Percentiles rank a stretch among this genome's conserved stretches.
These are phyloP conservation scores for Fusarium continuum DNA, from an alignment of 2,329 filamentous ascomycete species.

Conservation along the genomic window DNA sequence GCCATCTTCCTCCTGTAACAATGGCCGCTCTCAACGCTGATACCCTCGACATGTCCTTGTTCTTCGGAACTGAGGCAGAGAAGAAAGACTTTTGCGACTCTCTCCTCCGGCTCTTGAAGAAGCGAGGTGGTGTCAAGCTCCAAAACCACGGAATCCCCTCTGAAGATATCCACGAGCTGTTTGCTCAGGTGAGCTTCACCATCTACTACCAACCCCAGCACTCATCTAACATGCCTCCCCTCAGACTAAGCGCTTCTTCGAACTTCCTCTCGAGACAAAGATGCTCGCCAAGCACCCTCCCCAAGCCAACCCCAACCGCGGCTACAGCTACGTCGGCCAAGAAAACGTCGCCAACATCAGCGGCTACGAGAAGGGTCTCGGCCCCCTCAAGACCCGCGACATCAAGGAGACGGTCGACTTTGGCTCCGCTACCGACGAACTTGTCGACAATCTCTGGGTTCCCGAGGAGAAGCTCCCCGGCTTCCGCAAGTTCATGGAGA, in stretches of 20 bases:
- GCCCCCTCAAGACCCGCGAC: conserved; percentile 65
- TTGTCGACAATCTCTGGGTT: conserved; percentile 45
- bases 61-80: conserved; percentile 40
- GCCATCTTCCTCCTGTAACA: neutral
- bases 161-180: conserved; percentile 36
- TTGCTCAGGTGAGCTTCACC: conserved; percentile 14
- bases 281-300: conserved; percentile 46
- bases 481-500: conserved; percentile 48
- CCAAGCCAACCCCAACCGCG: conserved; percentile 49
- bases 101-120: conserved; percentile 38
- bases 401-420: conserved; percentile 53
- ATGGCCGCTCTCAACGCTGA: conserved; percentile 31
- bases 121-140: conserved; percentile 40
- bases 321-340: conserved; percentile 49
- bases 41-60: conserved; percentile 44
- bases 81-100: conserved; percentile 39
- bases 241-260: conserved; percentile 46
- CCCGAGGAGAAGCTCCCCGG: conserved; percentile 38
- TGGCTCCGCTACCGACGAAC: conserved; percentile 46
- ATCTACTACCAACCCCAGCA: accelerated
- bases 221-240: neutral
- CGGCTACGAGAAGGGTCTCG: conserved; percentile 51
- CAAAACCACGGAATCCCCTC: conserved; percentile 41
- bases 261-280: conserved; percentile 45
- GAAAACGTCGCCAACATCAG: conserved; percentile 50